A percentile compares a stretch with the other conserved stretches of the same genome.
Conservation (phyloP, 768 basidiomycete species). For the Leccinum broughii region DNA sequence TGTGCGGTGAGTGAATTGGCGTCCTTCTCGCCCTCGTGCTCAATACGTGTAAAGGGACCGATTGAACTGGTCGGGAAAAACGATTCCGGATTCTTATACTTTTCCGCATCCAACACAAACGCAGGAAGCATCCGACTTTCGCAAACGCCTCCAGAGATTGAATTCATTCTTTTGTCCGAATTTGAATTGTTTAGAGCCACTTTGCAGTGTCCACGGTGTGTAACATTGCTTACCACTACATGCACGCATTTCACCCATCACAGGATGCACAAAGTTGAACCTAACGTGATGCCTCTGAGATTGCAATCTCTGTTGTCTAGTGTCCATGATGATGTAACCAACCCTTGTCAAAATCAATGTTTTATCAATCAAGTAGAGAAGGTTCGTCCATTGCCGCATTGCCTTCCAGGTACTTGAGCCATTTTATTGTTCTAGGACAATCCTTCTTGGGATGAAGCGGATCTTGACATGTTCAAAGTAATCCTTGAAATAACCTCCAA, state of each 20-base stretch:
- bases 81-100: constrained; percentile 21
- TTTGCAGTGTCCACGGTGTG: constrained; percentile 53
- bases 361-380: constrained; percentile 20
- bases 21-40: constrained; percentile 25
- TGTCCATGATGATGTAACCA: constrained; percentile 8
- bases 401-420: neutral
- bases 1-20: constrained; percentile 21
- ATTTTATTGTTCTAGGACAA: constrained; percentile 13
- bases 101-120: constrained; percentile 6
- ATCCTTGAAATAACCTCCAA: constrained; percentile 47
- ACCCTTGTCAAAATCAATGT: constrained; percentile 31
- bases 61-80: constrained; percentile 29
- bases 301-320: constrained; percentile 1
- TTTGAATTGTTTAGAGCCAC: constrained; percentile 48
- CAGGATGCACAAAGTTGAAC: constrained; percentile 21
- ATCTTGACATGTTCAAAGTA: constrained; percentile 40
- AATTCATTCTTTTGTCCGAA: constrained; percentile 52
- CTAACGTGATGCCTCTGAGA: constrained; percentile 17
- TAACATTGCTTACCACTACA: neutral
- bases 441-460: constrained; percentile 40
- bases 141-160: constrained; percentile 36
- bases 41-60: constrained; percentile 30
- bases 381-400: constrained; percentile 14
- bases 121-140: constrained; percentile 17
- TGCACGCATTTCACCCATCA: constrained; percentile 21